phyloP scores from a whole-genome alignment of 805 yeast genomes.

The Candida nonsorbophila region DNA sequence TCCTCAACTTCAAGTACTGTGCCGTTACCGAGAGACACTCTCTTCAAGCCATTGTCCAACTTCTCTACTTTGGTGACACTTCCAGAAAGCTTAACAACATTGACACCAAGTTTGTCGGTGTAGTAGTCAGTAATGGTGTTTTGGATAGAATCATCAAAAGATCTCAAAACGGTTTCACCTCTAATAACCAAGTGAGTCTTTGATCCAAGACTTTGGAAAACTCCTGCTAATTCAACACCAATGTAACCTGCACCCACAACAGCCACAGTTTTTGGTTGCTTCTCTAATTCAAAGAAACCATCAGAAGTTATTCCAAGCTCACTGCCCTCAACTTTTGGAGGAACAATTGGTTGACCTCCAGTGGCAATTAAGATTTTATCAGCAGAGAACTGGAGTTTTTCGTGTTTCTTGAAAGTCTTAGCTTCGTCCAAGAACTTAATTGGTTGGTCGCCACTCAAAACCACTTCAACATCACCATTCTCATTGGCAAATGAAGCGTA shows the following conservation, averaged over 20 bases:
- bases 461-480: slow-evolving; percentile 75
- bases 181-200: slow-evolving; percentile 86
- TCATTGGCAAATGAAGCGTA: slow-evolving; percentile 67
- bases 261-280: slow-evolving; percentile 89
- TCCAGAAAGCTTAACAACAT: slow-evolving; percentile 64
- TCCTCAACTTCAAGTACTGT: slow-evolving; percentile 56
- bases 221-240: slow-evolving; percentile 93
- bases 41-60: slow-evolving; percentile 26
- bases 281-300: slow-evolving; percentile 77
- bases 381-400: slow-evolving; percentile 62
- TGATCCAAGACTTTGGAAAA: slow-evolving; percentile 81
- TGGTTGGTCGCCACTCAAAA: slow-evolving; percentile 38
- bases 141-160: slow-evolving; percentile 80
- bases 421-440: slow-evolving; percentile 25
- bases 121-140: slow-evolving; percentile 76
- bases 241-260: slow-evolving; percentile 98
- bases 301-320: slow-evolving; percentile 84
- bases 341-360: slow-evolving; percentile 81
- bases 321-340: slow-evolving; percentile 68
- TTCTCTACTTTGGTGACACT: slow-evolving; percentile 35
- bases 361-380: slow-evolving; percentile 86
- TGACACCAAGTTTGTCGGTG: slow-evolving; percentile 67
- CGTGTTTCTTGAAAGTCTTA: slow-evolving; percentile 38
- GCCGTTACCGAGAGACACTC: slow-evolving; percentile 34
- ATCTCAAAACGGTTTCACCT: slow-evolving; percentile 85